Evolutionary conservation across 352 stramenopile species (phyloP), one percentile per base, ranked within the genome.

Genomic region (Phytophthora brassicae): DNA sequence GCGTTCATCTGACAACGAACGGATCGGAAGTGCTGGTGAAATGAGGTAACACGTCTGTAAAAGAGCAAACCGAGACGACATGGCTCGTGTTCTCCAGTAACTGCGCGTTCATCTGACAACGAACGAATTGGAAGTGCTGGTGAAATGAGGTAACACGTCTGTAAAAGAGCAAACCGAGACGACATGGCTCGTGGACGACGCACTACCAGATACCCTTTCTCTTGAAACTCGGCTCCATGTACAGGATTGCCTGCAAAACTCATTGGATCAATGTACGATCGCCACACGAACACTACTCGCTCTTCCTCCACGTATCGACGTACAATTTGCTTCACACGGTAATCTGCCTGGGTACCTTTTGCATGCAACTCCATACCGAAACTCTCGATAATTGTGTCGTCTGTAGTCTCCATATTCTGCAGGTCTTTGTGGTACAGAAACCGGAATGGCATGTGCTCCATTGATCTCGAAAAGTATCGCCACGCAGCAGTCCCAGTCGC

Each of bases 351-450:
- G 1, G 69, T 85, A n/a, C 71, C 69, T 35, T 86, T 87, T 0
- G 68, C 74, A 12, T 78, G 53, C 19, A 87, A 48, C 56, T 88
- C 72, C 36, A 89, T 70, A 24, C 70, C 65, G 45, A 84, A 81
- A 46, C 72, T 82, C 52, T 87, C 80, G 17, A 88, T 59, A n/a
- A 88, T 82, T 24, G 72, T 82, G 44, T 88, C 64, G 47, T 86
- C 76, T 11, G 72, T 74, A 14, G 44, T 67, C 46, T 74, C 66
- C 46, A 68, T 41, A 23, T 68, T 68, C 66, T 74, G 72, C 28
- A 73, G 65, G 20, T 75, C 58, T 20, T 72, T 73, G 38, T 80
- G 66, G 35, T 75, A 80, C 39, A 81, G 60, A 50, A 75, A 78
- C 0, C 68, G 71, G 43, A 71, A 77, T 0, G 76, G 76, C 44